Evolutionary conservation across 1,139 yeast species (phyloP).

Genomic region (Yamadazyma triangularis): DNA sequence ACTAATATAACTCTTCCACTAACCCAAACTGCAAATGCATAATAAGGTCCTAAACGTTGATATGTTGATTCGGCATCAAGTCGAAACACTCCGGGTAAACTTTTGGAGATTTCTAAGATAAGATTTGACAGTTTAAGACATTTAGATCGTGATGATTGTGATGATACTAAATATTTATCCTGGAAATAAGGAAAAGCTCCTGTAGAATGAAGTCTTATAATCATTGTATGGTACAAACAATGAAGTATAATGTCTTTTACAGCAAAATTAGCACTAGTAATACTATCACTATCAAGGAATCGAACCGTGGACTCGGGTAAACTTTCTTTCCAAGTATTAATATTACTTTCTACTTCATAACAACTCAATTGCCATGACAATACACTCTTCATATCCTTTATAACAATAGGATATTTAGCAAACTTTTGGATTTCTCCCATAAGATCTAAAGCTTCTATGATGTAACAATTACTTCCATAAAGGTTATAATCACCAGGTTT

Average conservation of each 20-base stretch:
- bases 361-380: constrained; percentile 14
- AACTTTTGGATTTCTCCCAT: constrained; percentile 12
- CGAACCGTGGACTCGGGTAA: constrained; percentile 6
- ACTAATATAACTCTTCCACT: constrained; percentile 15
- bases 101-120: constrained; percentile 8
- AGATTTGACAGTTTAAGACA: constrained; percentile 10
- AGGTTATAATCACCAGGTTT: constrained; percentile 4
- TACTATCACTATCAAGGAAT: constrained; percentile 7
- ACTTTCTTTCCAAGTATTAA: constrained; percentile 9
- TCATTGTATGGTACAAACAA: constrained; percentile 12
- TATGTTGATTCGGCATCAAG: constrained; percentile 7
- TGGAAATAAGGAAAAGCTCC: constrained; percentile 13
- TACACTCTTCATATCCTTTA: constrained; percentile 12
- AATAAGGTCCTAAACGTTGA: constrained; percentile 15
- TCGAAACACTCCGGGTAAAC: constrained; percentile 7
- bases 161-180: constrained; percentile 10
- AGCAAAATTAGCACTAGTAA: constrained; percentile 2
- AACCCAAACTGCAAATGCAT: constrained; percentile 17
- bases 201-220: constrained; percentile 13
- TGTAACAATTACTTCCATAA: constrained; percentile 11
- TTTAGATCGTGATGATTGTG: constrained; percentile 10
- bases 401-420: constrained; percentile 11
- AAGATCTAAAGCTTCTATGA: constrained; percentile 12
- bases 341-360: constrained; percentile 12
- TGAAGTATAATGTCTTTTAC: constrained; percentile 9